Percentiles rank a stretch among this genome's conserved stretches.
Evolutionary conservation across 2,329 filamentous ascomycete species (phyloP).

Genomic region (Tolypocladium sp.): DNA sequence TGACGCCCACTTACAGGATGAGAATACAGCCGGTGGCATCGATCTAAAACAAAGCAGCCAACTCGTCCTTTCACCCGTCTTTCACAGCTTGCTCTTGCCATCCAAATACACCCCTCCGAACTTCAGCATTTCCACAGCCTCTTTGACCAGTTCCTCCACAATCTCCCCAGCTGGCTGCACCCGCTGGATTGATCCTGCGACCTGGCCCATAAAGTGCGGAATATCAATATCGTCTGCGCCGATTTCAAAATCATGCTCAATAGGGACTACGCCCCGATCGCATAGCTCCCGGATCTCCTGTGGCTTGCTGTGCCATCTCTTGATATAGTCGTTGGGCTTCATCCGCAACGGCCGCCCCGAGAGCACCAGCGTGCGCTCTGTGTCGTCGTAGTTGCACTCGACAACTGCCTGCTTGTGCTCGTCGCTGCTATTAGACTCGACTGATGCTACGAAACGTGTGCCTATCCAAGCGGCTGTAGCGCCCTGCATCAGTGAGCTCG

Average conservation of each 20-base stretch:
- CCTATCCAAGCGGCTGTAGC: slow-evolving; percentile 90
- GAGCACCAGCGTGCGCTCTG: slow-evolving; percentile 72
- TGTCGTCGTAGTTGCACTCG: slow-evolving; percentile 66
- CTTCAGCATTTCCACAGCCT: slow-evolving; percentile 61
- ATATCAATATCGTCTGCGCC: slow-evolving; percentile 68
- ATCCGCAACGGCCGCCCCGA: slow-evolving; percentile 74
- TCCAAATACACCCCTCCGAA: slow-evolving; percentile 51
- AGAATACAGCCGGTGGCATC: too few species aligned
- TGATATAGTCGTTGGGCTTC: slow-evolving; percentile 75
- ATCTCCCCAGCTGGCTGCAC: slow-evolving; percentile 78
- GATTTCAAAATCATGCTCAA: slow-evolving; percentile 75
- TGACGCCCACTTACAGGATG: too few species aligned
- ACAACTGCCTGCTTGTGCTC: slow-evolving; percentile 82
- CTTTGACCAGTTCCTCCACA: slow-evolving; percentile 80
- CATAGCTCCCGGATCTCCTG: slow-evolving; percentile 68
- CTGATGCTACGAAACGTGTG: slow-evolving; percentile 78
- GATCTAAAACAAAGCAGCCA: too few species aligned
- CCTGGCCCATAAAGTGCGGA: slow-evolving; percentile 90
- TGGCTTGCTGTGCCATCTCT: slow-evolving; percentile 68
- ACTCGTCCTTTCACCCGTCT: not conserved
- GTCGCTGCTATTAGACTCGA: slow-evolving; percentile 71
- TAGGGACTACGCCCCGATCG: slow-evolving; percentile 66
- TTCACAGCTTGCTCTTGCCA: slow-evolving; percentile 29
- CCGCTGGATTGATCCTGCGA: slow-evolving; percentile 66
- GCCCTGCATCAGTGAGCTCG: slow-evolving; percentile 77